These are phyloP conservation scores for Bipolaris oryzae DNA, from an alignment of 2,329 filamentous ascomycete genomes.

Conservation along the genomic window DNA sequence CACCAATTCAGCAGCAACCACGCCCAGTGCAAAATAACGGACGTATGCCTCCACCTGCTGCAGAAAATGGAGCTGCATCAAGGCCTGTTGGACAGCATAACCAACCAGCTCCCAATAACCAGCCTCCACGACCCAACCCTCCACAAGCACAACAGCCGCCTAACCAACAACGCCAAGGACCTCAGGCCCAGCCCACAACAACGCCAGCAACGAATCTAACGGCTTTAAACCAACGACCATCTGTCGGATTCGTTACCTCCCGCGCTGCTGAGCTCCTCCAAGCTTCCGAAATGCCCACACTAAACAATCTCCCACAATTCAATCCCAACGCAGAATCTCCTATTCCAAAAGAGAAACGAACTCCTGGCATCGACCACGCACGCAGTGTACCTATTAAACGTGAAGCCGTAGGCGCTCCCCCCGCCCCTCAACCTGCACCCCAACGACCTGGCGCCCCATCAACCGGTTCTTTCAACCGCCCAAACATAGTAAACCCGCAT, in stretches of 20 bases:
- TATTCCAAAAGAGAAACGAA: slow-evolving; percentile 76
- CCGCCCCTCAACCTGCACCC: slow-evolving; percentile 19
- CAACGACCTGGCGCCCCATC: slow-evolving; percentile 20
- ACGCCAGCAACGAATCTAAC: slow-evolving; percentile 21
- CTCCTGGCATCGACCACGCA: slow-evolving; percentile 82
- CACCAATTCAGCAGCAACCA: slow-evolving; percentile 30
- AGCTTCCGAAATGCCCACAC: slow-evolving; percentile 37
- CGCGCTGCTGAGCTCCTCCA: slow-evolving; percentile 52
- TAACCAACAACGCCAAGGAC: slow-evolving; percentile 22
- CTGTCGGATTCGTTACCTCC: slow-evolving; percentile 55
- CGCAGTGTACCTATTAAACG: slow-evolving; percentile 74
- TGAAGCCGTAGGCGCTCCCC: slow-evolving; percentile 42
- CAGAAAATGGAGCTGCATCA: slow-evolving; percentile 27
- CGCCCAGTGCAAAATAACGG: slow-evolving; percentile 29
- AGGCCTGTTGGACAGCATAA: slow-evolving; percentile 27
- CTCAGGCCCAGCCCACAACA: slow-evolving; percentile 17
- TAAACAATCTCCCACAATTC: slow-evolving; percentile 50
- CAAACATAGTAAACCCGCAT: slow-evolving; percentile 57
- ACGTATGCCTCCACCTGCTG: slow-evolving; percentile 31
- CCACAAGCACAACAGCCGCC: slow-evolving; percentile 30
- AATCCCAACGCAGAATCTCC: slow-evolving; percentile 63
- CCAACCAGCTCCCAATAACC: slow-evolving; percentile 26
- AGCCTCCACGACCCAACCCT: slow-evolving; percentile 32
- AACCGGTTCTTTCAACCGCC: slow-evolving; percentile 22
- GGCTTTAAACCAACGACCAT: slow-evolving; percentile 36